Percentiles rank a stretch among this genome's conserved stretches.
Evolutionary conservation across 371 early-diverging fungal genomes (phyloP).

Genomic region (Mortierella sp.): DNA sequence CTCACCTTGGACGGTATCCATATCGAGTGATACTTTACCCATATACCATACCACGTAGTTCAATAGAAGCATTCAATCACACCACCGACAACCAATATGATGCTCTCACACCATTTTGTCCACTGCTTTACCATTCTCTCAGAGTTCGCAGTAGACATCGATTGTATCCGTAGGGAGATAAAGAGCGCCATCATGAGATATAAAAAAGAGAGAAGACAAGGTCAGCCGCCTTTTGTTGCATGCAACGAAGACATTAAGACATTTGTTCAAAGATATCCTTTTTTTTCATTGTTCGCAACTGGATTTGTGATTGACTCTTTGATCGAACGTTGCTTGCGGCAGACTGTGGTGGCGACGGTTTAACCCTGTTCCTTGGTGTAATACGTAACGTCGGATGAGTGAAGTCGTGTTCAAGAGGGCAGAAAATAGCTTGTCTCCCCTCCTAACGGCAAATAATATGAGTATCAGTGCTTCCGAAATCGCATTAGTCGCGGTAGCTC

Average conservation of each 20-base stretch:
- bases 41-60: no score
- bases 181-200: slow-evolving; percentile 2
- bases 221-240: slow-evolving; percentile 18
- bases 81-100: no score
- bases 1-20: no score
- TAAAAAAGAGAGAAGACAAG: slow-evolving; percentile 5
- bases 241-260: background rate
- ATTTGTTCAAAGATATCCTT: slow-evolving; percentile 3
- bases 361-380: no score
- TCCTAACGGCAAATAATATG: background rate
- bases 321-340: no score
- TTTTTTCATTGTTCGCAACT: slow-evolving; percentile 8
- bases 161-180: background rate
- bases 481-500: slow-evolving; percentile 26
- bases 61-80: no score
- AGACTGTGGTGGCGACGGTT: no score
- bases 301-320: background rate
- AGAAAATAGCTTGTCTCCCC: background rate
- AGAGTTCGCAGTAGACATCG: slow-evolving; percentile 7
- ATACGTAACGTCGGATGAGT: background rate
- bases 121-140: slow-evolving; percentile 3
- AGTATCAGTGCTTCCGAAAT: slow-evolving; percentile 21
- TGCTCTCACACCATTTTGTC: background rate
- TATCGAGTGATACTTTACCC: no score
- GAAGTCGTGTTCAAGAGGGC: background rate